Evolutionary conservation across 495 filamentous ascomycete species (phyloP).

Genomic region (Sphaerosporella brunnea): DNA sequence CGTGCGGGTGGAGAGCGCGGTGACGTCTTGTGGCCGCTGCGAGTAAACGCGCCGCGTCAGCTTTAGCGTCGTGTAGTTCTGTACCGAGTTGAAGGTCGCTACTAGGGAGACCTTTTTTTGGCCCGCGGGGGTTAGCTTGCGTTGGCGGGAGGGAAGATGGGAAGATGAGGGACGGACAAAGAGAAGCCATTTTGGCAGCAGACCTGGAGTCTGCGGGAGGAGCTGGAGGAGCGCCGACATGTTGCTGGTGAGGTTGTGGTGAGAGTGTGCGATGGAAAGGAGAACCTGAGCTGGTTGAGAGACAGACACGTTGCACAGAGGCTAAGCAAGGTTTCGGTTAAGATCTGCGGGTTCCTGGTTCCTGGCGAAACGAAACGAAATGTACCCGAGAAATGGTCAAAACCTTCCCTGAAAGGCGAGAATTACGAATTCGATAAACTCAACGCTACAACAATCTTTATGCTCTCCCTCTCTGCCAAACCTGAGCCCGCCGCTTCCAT

Average conservation of each 20-base stretch:
- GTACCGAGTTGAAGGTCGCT: constrained; percentile 62
- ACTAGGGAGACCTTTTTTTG: constrained; percentile 51
- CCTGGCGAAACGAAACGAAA: no score
- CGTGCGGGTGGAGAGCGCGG: constrained; percentile 56
- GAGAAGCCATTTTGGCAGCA: constrained; percentile 50
- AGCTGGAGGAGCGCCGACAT: neutral
- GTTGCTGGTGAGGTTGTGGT: neutral
- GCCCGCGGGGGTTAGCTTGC: constrained; percentile 7
- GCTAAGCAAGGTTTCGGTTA: no score
- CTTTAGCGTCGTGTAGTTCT: constrained; percentile 54
- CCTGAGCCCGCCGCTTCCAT: constrained; percentile 54
- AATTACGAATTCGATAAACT: no score
- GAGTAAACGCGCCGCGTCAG: constrained; percentile 63
- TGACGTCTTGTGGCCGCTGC: constrained; percentile 30
- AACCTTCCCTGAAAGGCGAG: no score
- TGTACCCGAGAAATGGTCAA: no score
- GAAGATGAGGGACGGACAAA: constrained; percentile 31
- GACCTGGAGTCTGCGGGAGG: constrained; percentile 40
- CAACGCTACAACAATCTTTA: no score
- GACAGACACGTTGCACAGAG: no score
- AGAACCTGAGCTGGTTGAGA: no score
- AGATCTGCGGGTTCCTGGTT: no score
- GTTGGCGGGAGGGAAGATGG: neutral
- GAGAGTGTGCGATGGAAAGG: neutral
- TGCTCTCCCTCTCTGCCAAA: constrained; percentile 34